Evolutionary conservation across 2,329 filamentous ascomycete species (phyloP).

Genomic region (Sporothrix curviconia): DNA sequence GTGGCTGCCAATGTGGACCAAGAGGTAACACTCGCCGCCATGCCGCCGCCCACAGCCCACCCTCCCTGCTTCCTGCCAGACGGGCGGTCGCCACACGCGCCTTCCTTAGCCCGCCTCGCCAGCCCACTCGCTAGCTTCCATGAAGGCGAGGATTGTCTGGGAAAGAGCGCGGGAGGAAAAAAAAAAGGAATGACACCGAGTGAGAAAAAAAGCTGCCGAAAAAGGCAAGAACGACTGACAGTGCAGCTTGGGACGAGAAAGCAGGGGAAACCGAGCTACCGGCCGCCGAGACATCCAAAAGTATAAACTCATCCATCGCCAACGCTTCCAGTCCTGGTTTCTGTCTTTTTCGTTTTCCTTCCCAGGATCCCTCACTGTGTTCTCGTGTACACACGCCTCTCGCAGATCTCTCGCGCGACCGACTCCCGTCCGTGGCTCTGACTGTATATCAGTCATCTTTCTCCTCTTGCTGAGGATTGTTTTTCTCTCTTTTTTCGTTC

Average conservation of each 20-base stretch:
- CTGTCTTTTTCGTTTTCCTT: neutral
- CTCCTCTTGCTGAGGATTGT: neutral
- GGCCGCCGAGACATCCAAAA: neutral
- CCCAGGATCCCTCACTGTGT: conserved; percentile 5
- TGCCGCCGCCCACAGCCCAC: neutral
- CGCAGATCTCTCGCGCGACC: neutral
- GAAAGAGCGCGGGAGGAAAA: neutral
- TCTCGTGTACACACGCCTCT: neutral
- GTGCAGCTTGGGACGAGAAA: neutral
- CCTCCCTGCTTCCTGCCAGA: conserved; percentile 1
- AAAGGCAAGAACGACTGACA: neutral
- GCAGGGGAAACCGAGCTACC: neutral
- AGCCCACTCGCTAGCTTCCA: neutral
- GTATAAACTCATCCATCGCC: conserved; percentile 5
- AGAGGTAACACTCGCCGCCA: neutral
- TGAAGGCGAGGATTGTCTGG: no score
- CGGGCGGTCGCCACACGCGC: conserved; percentile 11
- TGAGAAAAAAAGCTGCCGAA: neutral
- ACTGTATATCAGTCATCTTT: neutral
- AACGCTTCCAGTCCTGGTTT: neutral
- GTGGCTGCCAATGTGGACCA: neutral
- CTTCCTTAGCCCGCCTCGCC: conserved; percentile 2
- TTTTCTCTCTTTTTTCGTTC: neutral
- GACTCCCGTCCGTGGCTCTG: neutral
- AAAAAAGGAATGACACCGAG: no score